phyloP scores from a whole-genome alignment of 495 filamentous ascomycete species.

The Clavariopsis aquatica region DNA sequence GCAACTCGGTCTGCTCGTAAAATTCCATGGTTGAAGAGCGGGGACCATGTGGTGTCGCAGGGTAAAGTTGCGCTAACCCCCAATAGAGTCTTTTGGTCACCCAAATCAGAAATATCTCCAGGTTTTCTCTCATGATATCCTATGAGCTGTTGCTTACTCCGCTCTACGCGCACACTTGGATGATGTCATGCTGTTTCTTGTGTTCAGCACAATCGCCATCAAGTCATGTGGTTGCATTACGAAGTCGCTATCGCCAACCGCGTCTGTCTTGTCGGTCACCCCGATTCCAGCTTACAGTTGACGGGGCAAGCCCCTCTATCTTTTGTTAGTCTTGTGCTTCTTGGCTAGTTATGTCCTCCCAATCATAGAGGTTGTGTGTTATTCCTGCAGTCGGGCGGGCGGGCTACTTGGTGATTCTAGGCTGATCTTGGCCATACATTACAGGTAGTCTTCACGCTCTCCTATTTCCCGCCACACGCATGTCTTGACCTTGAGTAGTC shows the following conservation, averaged over 20 bases:
- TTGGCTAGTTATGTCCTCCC: conserved; percentile 10
- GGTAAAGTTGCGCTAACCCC: background rate
- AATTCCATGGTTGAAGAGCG: background rate
- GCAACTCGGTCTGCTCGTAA: background rate
- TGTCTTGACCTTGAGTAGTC: conserved; percentile 11
- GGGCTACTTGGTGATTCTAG: conserved; percentile 22
- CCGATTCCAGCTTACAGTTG: conserved; percentile 4
- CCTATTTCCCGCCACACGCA: conserved; percentile 19
- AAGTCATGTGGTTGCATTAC: conserved; percentile 5
- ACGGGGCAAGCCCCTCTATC: background rate
- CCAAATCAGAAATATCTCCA: background rate
- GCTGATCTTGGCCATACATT: conserved; percentile 16
- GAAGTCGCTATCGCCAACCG: background rate
- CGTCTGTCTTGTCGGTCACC: conserved; percentile 15
- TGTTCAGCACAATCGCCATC: background rate
- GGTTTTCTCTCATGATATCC: too few relatives aligned
- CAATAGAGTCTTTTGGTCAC: background rate
- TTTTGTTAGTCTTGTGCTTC: conserved; percentile 3
- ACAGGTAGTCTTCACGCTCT: conserved; percentile 5
- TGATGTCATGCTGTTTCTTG: background rate
- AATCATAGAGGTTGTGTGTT: background rate
- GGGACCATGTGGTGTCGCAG: too few relatives aligned
- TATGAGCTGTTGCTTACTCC: background rate
- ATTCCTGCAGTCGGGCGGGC: background rate
- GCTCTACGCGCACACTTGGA: background rate